phyloP scores from a whole-genome alignment of 1,284 basidiomycete species.

The Chiua sp. region DNA sequence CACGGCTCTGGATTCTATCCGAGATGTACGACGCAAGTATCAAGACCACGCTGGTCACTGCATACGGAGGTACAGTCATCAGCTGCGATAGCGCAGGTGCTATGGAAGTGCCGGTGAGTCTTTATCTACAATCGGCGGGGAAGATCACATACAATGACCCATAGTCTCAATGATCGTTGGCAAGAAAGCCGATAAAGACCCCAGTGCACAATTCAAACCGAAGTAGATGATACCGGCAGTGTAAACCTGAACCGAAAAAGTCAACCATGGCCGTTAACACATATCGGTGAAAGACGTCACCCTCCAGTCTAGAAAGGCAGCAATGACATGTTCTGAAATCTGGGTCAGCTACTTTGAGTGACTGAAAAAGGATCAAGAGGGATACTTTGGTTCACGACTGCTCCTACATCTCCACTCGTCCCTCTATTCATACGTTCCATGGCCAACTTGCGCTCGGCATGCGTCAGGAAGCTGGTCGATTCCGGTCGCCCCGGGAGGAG shows the following conservation, averaged over 20 bases:
- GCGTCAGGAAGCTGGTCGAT: constrained; percentile 70
- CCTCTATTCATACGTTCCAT: constrained; percentile 77
- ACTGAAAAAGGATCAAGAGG: not conserved
- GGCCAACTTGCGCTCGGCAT: constrained; percentile 75
- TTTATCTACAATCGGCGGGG: not conserved
- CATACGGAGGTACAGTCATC: constrained; percentile 85
- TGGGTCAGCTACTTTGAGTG: not conserved
- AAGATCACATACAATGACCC: constrained; percentile 53
- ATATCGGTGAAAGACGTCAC: constrained; percentile 41
- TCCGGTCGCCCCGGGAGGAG: constrained; percentile 83
- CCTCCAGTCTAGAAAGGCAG: constrained; percentile 77
- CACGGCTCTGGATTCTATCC: constrained; percentile 76
- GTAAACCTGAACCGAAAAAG: constrained; percentile 52
- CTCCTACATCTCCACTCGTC: constrained; percentile 68
- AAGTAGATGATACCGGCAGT: constrained; percentile 73
- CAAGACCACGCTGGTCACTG: constrained; percentile 71
- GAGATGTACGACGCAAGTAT: constrained; percentile 68
- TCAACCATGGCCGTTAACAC: not conserved
- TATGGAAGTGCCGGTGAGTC: constrained; percentile 22
- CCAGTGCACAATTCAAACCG: constrained; percentile 79
- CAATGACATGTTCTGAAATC: constrained; percentile 57
- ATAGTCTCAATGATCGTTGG: constrained; percentile 84
- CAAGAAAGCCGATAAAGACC: constrained; percentile 82
- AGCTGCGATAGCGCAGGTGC: constrained; percentile 65
- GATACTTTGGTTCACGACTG: constrained; percentile 68